A percentile compares a stretch with the other conserved stretches of the same genome.
Evolutionary conservation across 106 monocot genomes (phyloP).

Genomic region (Posidonia australis): DNA sequence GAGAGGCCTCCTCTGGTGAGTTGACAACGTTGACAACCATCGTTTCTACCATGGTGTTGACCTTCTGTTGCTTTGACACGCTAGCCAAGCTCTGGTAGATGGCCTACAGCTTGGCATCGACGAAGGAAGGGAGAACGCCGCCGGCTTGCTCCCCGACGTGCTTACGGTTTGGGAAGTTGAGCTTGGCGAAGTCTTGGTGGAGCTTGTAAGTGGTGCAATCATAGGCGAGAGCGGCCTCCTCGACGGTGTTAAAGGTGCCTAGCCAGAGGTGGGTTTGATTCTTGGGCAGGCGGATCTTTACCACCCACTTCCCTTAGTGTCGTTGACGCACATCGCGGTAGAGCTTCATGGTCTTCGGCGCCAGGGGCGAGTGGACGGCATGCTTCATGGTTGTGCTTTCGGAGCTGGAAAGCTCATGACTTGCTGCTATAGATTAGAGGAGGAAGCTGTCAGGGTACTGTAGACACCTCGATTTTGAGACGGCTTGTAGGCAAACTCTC

Average conservation of each 20-base stretch:
- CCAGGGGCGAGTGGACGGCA: slow-evolving; percentile 1
- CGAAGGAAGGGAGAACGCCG: slow-evolving; percentile 30
- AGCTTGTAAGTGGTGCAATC: slow-evolving; percentile 64
- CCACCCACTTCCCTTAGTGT: slow-evolving; percentile 61
- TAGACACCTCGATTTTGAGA: no score
- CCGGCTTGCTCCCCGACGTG: slow-evolving; percentile 9
- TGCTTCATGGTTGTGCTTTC: slow-evolving; percentile 74
- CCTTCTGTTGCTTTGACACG: no score
- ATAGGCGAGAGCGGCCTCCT: slow-evolving; percentile 74
- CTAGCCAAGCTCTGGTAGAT: slow-evolving; percentile 20
- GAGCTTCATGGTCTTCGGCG: slow-evolving; percentile 31
- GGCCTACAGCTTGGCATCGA: slow-evolving; percentile 44
- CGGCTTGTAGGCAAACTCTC: no score
- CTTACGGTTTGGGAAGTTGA: slow-evolving; percentile 58
- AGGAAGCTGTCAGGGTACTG: no score
- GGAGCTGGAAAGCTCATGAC: no score
- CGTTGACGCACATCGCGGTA: slow-evolving; percentile 60
- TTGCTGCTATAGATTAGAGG: no score
- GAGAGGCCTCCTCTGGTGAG: no score
- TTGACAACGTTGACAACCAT: no score
- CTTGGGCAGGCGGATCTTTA: slow-evolving; percentile 47
- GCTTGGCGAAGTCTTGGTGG: slow-evolving; percentile 51
- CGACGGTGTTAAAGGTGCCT: slow-evolving; percentile 67
- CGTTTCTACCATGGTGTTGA: no score
- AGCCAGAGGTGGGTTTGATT: slow-evolving; percentile 49